These are phyloP conservation scores for Dictyostelium brefeldianum DNA, from an alignment of 78 protist species.

Conservation along the genomic window DNA sequence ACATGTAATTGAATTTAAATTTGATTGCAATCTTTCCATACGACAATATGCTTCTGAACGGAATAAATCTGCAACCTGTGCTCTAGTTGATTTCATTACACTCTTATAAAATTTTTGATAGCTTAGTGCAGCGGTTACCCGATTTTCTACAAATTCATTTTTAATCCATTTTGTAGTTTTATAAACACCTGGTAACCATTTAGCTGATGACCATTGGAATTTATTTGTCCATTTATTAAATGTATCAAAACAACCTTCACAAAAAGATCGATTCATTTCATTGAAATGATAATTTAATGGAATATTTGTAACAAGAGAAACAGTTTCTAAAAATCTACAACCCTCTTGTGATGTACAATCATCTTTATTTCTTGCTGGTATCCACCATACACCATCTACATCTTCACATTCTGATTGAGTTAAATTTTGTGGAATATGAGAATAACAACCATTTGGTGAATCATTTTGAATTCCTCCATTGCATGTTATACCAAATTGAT, in stretches of 20 bases:
- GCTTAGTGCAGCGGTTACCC: not conserved
- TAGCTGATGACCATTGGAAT: constrained; percentile 25
- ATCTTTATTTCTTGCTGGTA: not conserved
- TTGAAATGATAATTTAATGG: constrained; percentile 32
- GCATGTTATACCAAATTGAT: not conserved
- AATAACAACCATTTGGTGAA: constrained; percentile 12
- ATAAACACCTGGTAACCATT: constrained; percentile 41
- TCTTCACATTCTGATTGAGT: not conserved
- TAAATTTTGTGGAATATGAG: not conserved
- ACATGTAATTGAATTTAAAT: constrained; percentile 41
- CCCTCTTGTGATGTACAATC: not conserved
- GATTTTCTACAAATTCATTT: not conserved
- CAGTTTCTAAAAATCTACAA: not conserved
- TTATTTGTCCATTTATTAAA: constrained; percentile 14
- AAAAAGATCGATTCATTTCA: not conserved
- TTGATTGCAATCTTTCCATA: constrained; percentile 7
- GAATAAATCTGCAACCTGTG: constrained; percentile 14
- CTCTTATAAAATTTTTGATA: not conserved
- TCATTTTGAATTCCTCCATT: not conserved
- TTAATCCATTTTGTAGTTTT: not conserved
- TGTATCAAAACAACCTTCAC: constrained; percentile 1
- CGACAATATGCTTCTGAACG: constrained; percentile 33
- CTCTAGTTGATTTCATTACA: not conserved
- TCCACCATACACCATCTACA: not conserved
- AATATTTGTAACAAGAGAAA: not conserved